Percentiles rank a stretch among this genome's conserved stretches.
These are phyloP conservation scores for Nemania diffusa DNA, from an alignment of 2,329 filamentous ascomycete genomes.

Conservation along the genomic window DNA sequence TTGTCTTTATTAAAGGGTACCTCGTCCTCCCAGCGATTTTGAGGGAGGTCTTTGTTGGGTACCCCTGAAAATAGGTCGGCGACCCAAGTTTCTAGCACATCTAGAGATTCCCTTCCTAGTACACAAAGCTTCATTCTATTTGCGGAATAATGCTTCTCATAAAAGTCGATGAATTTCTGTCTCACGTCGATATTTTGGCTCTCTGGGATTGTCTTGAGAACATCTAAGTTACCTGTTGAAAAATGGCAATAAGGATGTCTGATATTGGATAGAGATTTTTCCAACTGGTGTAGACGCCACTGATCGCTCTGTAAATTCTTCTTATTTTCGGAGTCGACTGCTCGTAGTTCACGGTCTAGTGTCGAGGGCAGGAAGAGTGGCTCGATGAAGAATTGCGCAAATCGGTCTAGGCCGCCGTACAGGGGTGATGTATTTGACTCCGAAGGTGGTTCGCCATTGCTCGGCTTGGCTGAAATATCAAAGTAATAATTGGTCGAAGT, in stretches of 20 bases:
- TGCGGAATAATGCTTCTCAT: constrained; percentile 88
- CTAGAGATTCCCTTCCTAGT: constrained; percentile 81
- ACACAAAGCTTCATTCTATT: constrained; percentile 94
- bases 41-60: constrained; percentile 80
- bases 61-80: constrained; percentile 83
- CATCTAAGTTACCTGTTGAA: constrained; percentile 87
- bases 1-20: constrained; percentile 61
- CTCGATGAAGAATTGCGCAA: constrained; percentile 92
- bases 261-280: constrained; percentile 87
- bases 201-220: constrained; percentile 84
- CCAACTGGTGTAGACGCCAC: constrained; percentile 88
- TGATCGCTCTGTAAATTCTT: constrained; percentile 93
- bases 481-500: constrained; percentile 99
- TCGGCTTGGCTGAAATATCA: constrained; percentile 85
- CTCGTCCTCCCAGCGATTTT: constrained; percentile 65
- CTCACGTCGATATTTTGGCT: constrained; percentile 83
- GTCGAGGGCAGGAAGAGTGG: constrained; percentile 88
- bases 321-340: constrained; percentile 96
- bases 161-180: constrained; percentile 92
- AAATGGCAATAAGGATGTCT: constrained; percentile 92
- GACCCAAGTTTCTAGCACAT: constrained; percentile 85
- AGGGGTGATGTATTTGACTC: constrained; percentile 69
- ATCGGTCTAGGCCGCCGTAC: constrained; percentile 86
- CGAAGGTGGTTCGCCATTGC: constrained; percentile 66
- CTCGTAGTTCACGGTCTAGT: constrained; percentile 84